Conservation (phyloP, 225 moss, liverwort and hornwort species). For the Bryoerythrophyllum caledonicum region DNA sequence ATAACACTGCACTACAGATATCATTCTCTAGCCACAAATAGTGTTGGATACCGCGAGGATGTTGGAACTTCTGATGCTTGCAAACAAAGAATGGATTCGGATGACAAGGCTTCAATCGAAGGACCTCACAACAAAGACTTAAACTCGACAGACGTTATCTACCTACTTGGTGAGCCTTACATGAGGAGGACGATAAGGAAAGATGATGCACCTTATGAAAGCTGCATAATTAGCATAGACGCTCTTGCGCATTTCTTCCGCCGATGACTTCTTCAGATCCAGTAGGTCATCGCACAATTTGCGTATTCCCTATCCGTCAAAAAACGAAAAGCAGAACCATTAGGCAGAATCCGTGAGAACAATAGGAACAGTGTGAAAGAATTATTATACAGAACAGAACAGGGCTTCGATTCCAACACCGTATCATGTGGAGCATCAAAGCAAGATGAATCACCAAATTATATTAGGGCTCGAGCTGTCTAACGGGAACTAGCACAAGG, state of each 20-base stretch:
- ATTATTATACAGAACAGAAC: not conserved
- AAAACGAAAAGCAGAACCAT: not conserved
- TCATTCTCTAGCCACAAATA: not conserved
- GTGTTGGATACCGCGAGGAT: not conserved
- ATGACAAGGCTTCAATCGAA: not conserved
- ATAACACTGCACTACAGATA: not conserved
- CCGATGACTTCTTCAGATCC: conserved; percentile 77
- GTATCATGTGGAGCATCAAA: conserved; percentile 12
- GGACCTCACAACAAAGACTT: not conserved
- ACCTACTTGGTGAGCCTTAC: not conserved
- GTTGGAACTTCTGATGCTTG: not conserved
- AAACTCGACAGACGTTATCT: conserved; percentile 10
- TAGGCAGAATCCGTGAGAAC: conserved; percentile 6
- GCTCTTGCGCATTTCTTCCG: conserved; percentile 84
- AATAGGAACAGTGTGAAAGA: not conserved
- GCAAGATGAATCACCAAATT: not conserved
- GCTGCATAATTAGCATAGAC: conserved; percentile 85
- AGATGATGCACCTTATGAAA: conserved; percentile 55
- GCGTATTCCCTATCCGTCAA: conserved; percentile 50
- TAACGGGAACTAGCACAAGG: not conserved
- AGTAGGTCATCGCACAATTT: conserved; percentile 70
- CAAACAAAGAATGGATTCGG: not conserved
- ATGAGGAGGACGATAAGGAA: not conserved
- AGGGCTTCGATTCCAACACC: not conserved
- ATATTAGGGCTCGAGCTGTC: not conserved